Conservation (phyloP, 805 yeast genomes). For the Candida krabiensis region DNA sequence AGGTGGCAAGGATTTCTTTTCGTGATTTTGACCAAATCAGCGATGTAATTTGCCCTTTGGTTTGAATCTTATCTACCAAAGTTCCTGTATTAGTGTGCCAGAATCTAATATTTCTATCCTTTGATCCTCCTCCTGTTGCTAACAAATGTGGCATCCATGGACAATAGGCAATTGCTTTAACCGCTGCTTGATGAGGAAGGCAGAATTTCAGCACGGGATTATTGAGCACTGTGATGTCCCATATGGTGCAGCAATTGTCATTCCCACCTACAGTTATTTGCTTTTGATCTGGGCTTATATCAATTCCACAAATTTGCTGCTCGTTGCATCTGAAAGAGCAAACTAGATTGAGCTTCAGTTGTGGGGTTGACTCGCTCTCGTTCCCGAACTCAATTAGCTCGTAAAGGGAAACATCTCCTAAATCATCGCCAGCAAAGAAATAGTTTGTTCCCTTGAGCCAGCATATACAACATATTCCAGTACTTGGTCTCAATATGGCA, state of each 20-base stretch:
- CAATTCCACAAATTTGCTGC: conserved; percentile 68
- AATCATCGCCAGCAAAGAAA: conserved; percentile 66
- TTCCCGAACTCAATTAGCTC: conserved; percentile 24
- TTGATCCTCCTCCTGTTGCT: conserved; percentile 91
- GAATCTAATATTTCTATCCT: conserved; percentile 75
- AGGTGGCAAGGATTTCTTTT: conserved; percentile 73
- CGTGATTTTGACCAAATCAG: conserved; percentile 68
- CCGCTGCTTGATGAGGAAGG: conserved; percentile 79
- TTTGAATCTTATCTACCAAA: conserved; percentile 51
- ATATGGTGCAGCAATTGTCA: conserved; percentile 75
- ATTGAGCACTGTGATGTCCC: conserved; percentile 54
- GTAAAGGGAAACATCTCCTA: conserved; percentile 55
- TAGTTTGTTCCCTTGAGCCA: conserved; percentile 51
- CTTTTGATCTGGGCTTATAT: conserved; percentile 50
- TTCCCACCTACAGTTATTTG: conserved; percentile 82
- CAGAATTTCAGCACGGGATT: conserved; percentile 46
- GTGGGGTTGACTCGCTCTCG: conserved; percentile 1
- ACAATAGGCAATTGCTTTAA: conserved; percentile 85
- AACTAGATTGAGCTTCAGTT: conserved; percentile 16
- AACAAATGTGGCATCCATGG: conserved; percentile 83
- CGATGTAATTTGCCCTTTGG: conserved; percentile 77
- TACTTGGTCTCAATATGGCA: conserved; percentile 27
- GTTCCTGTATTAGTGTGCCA: conserved; percentile 89
- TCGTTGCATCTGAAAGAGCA: conserved; percentile 45
- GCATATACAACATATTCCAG: conserved; percentile 54